These are phyloP conservation scores for Mycena leptocephala DNA, from an alignment of 768 basidiomycete species.

Conservation along the genomic window DNA sequence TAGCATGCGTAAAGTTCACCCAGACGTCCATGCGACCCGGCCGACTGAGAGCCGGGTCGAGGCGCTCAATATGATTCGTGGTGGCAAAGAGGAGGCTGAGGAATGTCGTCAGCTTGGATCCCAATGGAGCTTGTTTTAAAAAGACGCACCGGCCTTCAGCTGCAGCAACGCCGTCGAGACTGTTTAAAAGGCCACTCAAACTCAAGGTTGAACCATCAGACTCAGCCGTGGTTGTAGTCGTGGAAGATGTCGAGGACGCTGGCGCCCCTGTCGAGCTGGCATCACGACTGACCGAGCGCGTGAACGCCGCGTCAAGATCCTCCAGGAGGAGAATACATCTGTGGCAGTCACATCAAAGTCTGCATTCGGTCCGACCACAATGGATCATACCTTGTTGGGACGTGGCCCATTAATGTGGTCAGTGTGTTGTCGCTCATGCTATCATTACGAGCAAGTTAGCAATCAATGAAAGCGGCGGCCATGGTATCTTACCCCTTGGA, in stretches of 20 bases:
- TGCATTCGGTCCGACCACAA: constrained; percentile 8
- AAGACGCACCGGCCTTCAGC: constrained; percentile 88
- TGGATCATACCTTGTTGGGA: constrained; percentile 78
- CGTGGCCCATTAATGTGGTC: constrained; percentile 90
- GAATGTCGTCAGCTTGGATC: constrained; percentile 26
- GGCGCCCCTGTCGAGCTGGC: constrained; percentile 84
- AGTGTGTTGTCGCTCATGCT: constrained; percentile 95
- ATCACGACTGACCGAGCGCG: constrained; percentile 89
- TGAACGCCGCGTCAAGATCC: constrained; percentile 95
- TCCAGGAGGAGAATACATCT: constrained; percentile 95
- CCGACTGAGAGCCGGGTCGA: constrained; percentile 91
- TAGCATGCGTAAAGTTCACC: constrained; percentile 93
- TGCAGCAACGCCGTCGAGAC: constrained; percentile 89
- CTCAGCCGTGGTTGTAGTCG: constrained; percentile 54
- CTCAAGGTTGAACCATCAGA: constrained; percentile 86
- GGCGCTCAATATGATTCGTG: constrained; percentile 94
- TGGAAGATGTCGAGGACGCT: constrained; percentile 60
- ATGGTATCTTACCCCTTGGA: constrained; percentile 80
- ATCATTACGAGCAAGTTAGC: constrained; percentile 34
- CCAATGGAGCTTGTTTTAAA: too few relatives aligned
- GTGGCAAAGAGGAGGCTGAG: constrained; percentile 89
- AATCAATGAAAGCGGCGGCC: constrained; percentile 13
- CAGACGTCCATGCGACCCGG: constrained; percentile 95
- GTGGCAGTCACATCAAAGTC: constrained; percentile 32
- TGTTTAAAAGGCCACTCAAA: constrained; percentile 89